These are phyloP conservation scores for Microsporum canis DNA, from an alignment of 2,329 filamentous ascomycete genomes.

Conservation along the genomic window DNA sequence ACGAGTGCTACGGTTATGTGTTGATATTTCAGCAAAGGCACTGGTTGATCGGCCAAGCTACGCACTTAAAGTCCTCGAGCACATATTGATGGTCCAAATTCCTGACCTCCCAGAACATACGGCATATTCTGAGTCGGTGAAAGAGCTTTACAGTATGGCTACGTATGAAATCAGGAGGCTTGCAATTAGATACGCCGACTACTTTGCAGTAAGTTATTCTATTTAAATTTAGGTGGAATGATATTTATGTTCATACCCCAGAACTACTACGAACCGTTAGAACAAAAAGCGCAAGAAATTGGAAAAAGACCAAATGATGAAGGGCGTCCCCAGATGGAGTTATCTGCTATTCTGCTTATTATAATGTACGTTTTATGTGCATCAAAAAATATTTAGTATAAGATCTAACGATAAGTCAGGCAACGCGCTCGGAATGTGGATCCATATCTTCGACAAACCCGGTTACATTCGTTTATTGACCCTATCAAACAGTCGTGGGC, in stretches of 20 bases:
- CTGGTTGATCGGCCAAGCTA: constrained; percentile 67
- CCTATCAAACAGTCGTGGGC: constrained; percentile 75
- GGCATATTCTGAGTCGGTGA: constrained; percentile 76
- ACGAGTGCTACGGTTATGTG: constrained; percentile 66
- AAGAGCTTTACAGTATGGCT: constrained; percentile 73
- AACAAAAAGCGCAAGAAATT: constrained; percentile 65
- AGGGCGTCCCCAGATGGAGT: constrained; percentile 72
- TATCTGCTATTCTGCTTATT: constrained; percentile 84
- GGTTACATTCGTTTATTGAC: constrained; percentile 66
- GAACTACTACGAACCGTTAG: constrained; percentile 78
- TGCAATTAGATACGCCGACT: constrained; percentile 81
- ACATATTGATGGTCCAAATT: constrained; percentile 78
- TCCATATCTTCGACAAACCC: constrained; percentile 55
- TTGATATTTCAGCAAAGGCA: constrained; percentile 72
- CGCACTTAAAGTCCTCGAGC: constrained; percentile 80
- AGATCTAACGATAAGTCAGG: constrained; percentile 29
- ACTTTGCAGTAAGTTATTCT: constrained; percentile 56
- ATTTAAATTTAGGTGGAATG: not conserved
- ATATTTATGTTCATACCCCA: constrained; percentile 24
- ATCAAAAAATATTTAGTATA: not conserved
- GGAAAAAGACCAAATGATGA: constrained; percentile 61
- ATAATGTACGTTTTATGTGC: constrained; percentile 53
- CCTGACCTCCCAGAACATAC: constrained; percentile 57
- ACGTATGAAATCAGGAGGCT: constrained; percentile 81
- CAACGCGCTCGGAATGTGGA: constrained; percentile 73